Evolutionary conservation across 306 rosid genomes (phyloP).

Genomic region (Lathyrus sativus): DNA sequence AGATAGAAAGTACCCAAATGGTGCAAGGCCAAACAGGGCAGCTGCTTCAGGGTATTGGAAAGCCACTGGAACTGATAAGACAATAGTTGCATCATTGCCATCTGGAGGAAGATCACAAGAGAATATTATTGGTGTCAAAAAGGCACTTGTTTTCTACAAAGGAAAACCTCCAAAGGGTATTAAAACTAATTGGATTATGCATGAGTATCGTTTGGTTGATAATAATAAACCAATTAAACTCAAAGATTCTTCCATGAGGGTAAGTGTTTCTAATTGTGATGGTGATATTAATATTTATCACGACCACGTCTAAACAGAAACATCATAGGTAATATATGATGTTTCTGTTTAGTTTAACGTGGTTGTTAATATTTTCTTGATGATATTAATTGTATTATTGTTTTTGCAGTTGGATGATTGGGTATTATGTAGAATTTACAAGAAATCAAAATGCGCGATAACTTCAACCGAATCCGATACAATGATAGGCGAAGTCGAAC

Average conservation of each 20-base stretch:
- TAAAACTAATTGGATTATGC: conserved; percentile 73
- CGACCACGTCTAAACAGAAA: not conserved
- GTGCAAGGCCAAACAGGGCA: conserved; percentile 71
- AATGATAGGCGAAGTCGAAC: conserved; percentile 36
- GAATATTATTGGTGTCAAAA: conserved; percentile 58
- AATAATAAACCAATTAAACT: conserved; percentile 45
- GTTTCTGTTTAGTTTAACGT: not conserved
- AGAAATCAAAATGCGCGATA: conserved; percentile 45
- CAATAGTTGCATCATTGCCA: conserved; percentile 37
- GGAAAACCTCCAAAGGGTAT: conserved; percentile 68
- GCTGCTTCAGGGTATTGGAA: conserved; percentile 81
- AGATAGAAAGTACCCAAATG: conserved; percentile 65
- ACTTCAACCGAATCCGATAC: conserved; percentile 40
- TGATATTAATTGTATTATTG: not conserved
- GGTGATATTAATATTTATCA: no score
- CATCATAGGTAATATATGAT: not conserved
- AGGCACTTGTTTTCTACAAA: conserved; percentile 62
- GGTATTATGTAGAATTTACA: conserved; percentile 67
- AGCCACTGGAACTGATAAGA: conserved; percentile 63
- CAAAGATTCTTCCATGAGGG: conserved; percentile 65
- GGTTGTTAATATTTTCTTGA: no score
- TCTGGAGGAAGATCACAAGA: conserved; percentile 35
- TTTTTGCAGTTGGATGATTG: conserved; percentile 57
- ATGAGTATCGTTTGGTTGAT: conserved; percentile 59
- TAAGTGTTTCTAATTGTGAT: conserved; percentile 2